These are phyloP conservation scores for Artemisia argyi DNA, from an alignment of 129 eudicot genomes.

Conservation along the genomic window DNA sequence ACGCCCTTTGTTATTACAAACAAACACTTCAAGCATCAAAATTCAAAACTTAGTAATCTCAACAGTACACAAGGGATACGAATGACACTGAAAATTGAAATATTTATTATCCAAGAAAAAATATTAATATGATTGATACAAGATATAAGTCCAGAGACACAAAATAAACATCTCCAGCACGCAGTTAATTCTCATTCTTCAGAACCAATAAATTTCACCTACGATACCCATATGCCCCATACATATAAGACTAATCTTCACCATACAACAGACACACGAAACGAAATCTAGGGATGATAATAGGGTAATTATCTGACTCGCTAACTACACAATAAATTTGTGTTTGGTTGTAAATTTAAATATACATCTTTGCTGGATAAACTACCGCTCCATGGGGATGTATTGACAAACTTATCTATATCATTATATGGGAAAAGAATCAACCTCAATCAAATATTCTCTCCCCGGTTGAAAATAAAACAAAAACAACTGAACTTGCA, in stretches of 20 bases:
- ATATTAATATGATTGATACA: constrained; percentile 17
- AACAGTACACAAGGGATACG: background rate
- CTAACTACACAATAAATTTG: constrained; percentile 14
- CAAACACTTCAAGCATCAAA: constrained; percentile 3
- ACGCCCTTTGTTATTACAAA: background rate
- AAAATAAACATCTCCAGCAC: constrained; percentile 9
- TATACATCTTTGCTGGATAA: constrained; percentile 16
- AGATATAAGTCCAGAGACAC: constrained; percentile 15
- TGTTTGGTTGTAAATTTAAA: constrained; percentile 19
- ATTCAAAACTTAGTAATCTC: constrained; percentile 2
- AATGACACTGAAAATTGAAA: constrained; percentile 1
- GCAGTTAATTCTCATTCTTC: background rate
- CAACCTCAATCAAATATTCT: constrained; percentile 70
- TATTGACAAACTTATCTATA: constrained; percentile 10
- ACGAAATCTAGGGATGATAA: constrained; percentile 6
- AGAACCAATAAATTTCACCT: constrained; percentile 21
- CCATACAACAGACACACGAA: constrained; percentile 5
- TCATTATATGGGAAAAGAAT: constrained; percentile 14
- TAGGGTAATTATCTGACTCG: constrained; percentile 15
- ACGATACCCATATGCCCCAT: constrained; percentile 15
- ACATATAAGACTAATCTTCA: background rate
- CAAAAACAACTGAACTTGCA: constrained; percentile 60
- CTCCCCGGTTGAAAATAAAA: constrained; percentile 76
- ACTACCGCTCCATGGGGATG: constrained; percentile 7
- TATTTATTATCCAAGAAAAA: background rate